Evolutionary conservation across 208 protist species (phyloP), one percentile per base, ranked within the genome.

Genomic region (Trichomonas tenax): DNA sequence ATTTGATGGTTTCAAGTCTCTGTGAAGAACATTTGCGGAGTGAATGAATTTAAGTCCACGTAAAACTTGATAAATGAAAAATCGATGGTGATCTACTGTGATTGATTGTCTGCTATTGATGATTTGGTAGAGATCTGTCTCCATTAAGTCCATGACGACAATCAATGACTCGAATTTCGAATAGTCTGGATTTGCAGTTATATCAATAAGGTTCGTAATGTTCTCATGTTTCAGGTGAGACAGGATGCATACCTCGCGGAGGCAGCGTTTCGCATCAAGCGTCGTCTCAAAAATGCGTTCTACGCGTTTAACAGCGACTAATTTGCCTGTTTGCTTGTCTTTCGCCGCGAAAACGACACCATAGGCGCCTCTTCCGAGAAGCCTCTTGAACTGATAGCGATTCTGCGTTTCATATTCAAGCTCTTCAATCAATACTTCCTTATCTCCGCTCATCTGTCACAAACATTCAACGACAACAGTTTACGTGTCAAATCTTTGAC

Each of bases 61-160:
- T 31, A 97, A 95, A 48, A 97, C 95, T 58, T 97, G 97, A 84
- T 96, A 96, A 45, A 97, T 46, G 45, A 96, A 89, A 46, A 44
- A 89, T 0, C 82, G 34, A 89, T 89, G 82, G 38, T 89, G 82
- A 46, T 46, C 82, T 46, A 40, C 14, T 26, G 31, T 41, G 4
- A 89, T 31, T 89, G 31, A 38, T 46, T 34, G 82, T 44, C 40
- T 41, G 38, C 38, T 89, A 44, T 46, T 44, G 63, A 99, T 98
- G 63, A 99, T 98, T 96, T 98, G 97, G 97, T 98, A 98, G 72
- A 99, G 97, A 96, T 99, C 98, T 0, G 98, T 99, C 45, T 99
- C 98, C 98, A 99, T 99, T 44, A 99, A 98, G 51, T 99, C 98
- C 97, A 98, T 99, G 38, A 99, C 98, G 58, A 99, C 98, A 96